phyloP scores from a whole-genome alignment of 2,329 filamentous ascomycete genomes.

The Periconia macrospinosa region DNA sequence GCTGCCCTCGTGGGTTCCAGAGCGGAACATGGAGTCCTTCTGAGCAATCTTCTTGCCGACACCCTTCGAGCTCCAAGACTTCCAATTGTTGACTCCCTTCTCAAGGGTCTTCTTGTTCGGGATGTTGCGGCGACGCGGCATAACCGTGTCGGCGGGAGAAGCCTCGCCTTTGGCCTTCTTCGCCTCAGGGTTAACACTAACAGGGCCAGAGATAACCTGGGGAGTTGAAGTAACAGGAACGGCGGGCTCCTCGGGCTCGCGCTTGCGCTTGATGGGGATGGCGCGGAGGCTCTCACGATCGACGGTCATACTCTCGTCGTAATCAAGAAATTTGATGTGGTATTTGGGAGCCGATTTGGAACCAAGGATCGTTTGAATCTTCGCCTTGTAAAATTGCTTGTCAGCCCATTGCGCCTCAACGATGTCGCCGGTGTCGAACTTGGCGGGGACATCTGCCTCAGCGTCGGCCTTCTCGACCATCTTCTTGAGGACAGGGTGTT shows the following conservation, averaged over 20 bases:
- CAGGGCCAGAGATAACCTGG: conserved; percentile 65
- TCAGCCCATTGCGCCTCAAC: conserved; percentile 92
- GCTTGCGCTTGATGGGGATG: conserved; percentile 56
- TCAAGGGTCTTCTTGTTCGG: conserved; percentile 93
- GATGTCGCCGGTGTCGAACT: conserved; percentile 84
- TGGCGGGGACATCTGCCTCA: conserved; percentile 45
- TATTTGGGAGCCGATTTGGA: conserved; percentile 91
- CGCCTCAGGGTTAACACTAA: conserved; percentile 67
- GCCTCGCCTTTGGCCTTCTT: conserved; percentile 65
- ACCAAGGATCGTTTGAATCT: conserved; percentile 91
- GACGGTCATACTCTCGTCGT: conserved; percentile 83
- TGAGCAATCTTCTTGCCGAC: conserved; percentile 67
- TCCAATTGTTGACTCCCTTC: conserved; percentile 89
- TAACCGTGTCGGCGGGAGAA: conserved; percentile 62
- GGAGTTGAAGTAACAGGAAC: conserved; percentile 44
- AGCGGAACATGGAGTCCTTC: conserved; percentile 97
- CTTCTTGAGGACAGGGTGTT: conserved; percentile 71
- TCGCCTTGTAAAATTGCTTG: conserved; percentile 85
- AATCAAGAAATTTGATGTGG: conserved; percentile 92
- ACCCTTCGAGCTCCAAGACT: conserved; percentile 81
- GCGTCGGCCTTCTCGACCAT: conserved; percentile 40
- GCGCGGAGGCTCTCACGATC: conserved; percentile 46
- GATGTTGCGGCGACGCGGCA: conserved; percentile 73
- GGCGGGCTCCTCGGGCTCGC: conserved; percentile 73
- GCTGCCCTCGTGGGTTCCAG: conserved; percentile 80